Base-by-base conservation (phyloP, 148 eudicot genomes). In the Fagopyrum tataricum region DNA sequence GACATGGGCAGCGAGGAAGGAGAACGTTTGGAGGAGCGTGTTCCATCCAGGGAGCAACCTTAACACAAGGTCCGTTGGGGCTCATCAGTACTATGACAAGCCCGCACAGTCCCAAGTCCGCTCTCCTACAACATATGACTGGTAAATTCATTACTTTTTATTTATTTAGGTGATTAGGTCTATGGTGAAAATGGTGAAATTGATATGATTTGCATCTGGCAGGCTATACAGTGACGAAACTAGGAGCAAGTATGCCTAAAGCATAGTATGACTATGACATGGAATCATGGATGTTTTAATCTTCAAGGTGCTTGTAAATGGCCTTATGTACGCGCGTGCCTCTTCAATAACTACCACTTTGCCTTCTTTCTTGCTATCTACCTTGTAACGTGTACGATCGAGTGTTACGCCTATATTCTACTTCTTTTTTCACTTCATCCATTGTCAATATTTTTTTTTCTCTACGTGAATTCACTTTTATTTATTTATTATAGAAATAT, bases 21-120 rank as follows among this genome's bases (percentile, higher is more conserved):
- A 86, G 5, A 87, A 89, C 77, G 92, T 88, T 81, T 89, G 98
- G 98, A 88, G 98, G 91, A 89, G 98, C 44, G 97, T 91, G 74
- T 94, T 91, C 78, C 53, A 91, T 72, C 97, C 97, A 0, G 98
- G 97, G 41, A 89, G 97, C 78, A 94, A 94, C 84, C 76, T 81
- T 6, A 91, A 90, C 67, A 85, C 87, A 40, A 91, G 77, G 75
- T 72, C 41, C 18, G 73, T 89, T 47, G 98, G 98, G 7, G 78
- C 85, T 66, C 81, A 84, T 66, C 81, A 84, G 6, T 55, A 81
- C 72, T 91, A 86, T 66, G 97, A 94, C 80, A 89, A 88, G 71
- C 91, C 96, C 0, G 23, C 76, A 1, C 86, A 59, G 6, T 59
- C 66, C 3, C 2, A 37, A 2, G 23, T 93, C 12, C 84, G 85